Base-by-base conservation (phyloP, 2,329 filamentous ascomycete genomes). In the Cercospora citrullina region DNA sequence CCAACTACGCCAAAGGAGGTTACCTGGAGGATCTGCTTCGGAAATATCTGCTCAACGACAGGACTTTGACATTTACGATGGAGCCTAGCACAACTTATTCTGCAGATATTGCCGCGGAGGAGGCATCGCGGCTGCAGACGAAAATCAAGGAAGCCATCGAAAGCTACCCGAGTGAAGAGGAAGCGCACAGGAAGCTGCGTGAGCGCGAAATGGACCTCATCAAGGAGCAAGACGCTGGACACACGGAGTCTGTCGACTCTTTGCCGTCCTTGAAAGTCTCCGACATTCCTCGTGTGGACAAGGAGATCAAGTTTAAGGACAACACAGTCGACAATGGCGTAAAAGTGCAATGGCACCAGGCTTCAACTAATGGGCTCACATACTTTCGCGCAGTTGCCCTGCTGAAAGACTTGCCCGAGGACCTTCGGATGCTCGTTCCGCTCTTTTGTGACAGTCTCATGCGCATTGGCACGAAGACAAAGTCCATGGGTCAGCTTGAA, bases 31-130 rank as follows among this genome's bases (percentile, higher is more conserved):
- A 87, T 1, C 81, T 99, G 63, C 83, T 98, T 74, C 89, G 97
- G 74, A 97, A 95, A 77, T 98, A 98, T 75, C 83, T 98, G 5
- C 82, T 97, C 51, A 96, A 93, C 72, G 91, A 96, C 74, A 91
- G 93, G 45, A 93, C 90, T 6, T 82, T 99, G 72, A 93, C 90
- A 0, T 98, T 99, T 76, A 98, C 93, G 0, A 99, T 99, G 95
- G 88, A 89, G 4, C 95, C 95, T 3, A 93, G 91, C 0, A 83
- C 89, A 33, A 88, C 86, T 0, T 98, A 91, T 75, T 89, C 88
- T 60, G 85, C 90, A 61, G 89, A 93, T 9, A 80, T 97, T 30
- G 90, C 86, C 2, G 84, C 87, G 26, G 93, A 96, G 78, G 95
- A 99, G 78, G 87, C 89, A 55, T 81, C 87, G 63, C 87, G 95